Base-by-base conservation (phyloP, 441 rosid genomes). In the Gossypium gossypioides region DNA sequence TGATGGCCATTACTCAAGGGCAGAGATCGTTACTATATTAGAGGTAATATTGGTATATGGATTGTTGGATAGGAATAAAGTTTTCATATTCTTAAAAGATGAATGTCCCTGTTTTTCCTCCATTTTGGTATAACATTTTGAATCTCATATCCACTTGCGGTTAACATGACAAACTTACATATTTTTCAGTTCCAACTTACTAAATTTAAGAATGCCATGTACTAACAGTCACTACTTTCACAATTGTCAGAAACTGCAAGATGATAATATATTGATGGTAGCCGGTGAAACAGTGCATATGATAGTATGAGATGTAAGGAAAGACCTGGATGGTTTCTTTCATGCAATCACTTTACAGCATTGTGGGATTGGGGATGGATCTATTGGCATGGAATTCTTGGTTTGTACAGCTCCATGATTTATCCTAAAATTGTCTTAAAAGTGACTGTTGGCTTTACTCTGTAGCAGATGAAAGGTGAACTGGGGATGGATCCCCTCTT, bases 181-280 rank as follows among this genome's bases (percentile, higher is more conserved):
- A 55, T 66, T 67, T 48, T 3, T n/a, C 48, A 25, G 44, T 71
- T 60, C 34, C 32, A 54, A 12, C 59, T 16, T 69, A 54, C 27
- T 54, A 52, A 0, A 24, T 27, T 15, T 51, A 10, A 16, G 7
- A 37, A 29, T 25, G 6, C 52, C 50, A 18, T 69, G 48, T 62
- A 63, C 3, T 74, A 55, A 71, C 7, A 21, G 21, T 5, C 62
- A 19, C 10, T 18, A 15, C 29, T 51, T 22, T 42, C 18, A 61
- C 75, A 67, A 50, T 78, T 67, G 78, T 70, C 91, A 95, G 99
- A 93, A 84, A 85, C 84, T 95, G 75, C 95, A 95, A 76, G 93
- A 90, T 56, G 96, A 91, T 77, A 95, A 95, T 80, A 89, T 86
- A 82, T 87, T 95, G 81, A 92, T 91, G 97, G 86, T 95, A 69